phyloP scores from a whole-genome alignment of 495 filamentous ascomycete species.

The Daldinia decipiens region DNA sequence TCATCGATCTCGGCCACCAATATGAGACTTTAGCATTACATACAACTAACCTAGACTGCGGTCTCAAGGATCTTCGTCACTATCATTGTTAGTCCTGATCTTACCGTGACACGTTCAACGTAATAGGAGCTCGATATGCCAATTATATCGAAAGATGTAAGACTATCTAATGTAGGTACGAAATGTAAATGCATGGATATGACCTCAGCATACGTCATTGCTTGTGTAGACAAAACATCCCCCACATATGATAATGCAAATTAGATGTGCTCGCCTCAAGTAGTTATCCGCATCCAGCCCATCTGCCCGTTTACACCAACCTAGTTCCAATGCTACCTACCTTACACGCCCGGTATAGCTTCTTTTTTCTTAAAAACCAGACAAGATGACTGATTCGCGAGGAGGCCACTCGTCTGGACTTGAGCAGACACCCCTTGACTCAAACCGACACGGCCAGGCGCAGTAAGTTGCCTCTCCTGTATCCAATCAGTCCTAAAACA shows the following conservation, averaged over 20 bases:
- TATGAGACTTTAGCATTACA: background rate
- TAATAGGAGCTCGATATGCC: background rate
- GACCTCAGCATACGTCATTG: constrained; percentile 45
- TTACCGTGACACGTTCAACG: background rate
- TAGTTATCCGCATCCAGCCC: background rate
- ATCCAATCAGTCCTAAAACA: no score
- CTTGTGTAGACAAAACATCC: constrained; percentile 7
- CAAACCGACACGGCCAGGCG: constrained; percentile 36
- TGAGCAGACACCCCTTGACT: constrained; percentile 38
- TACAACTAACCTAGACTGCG: background rate
- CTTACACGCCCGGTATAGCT: background rate
- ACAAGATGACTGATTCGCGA: constrained; percentile 43
- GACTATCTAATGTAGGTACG: constrained; percentile 2
- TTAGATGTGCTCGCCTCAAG: background rate
- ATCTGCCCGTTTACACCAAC: background rate
- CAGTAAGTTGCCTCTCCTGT: constrained; percentile 27
- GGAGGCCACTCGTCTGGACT: constrained; percentile 29
- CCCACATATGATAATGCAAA: constrained; percentile 17
- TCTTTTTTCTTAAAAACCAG: background rate
- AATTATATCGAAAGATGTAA: constrained; percentile 3
- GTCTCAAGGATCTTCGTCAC: background rate
- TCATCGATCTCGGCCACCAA: background rate
- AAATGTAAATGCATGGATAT: constrained; percentile 18
- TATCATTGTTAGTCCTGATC: background rate
- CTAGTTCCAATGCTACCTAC: constrained; percentile 9